Evolutionary conservation across 805 yeast species (phyloP).

Genomic region (Wickerhamiella nectarea): DNA sequence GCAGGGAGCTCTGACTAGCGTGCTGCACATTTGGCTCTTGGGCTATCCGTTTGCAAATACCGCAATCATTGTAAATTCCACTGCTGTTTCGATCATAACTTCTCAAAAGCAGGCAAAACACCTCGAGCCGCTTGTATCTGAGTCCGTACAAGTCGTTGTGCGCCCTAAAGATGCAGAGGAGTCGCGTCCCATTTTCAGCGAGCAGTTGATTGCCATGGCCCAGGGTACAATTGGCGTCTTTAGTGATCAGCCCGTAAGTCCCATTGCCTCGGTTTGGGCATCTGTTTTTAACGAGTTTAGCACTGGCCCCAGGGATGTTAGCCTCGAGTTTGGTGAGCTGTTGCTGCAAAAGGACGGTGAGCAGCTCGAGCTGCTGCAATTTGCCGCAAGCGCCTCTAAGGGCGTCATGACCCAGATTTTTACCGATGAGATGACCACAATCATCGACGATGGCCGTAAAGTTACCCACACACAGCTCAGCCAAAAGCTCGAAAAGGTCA

Average conservation of each 20-base stretch:
- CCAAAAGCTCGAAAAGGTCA: constrained; percentile 64
- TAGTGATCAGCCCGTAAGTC: constrained; percentile 67
- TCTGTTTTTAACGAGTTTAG: constrained; percentile 24
- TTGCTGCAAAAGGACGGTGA: constrained; percentile 68
- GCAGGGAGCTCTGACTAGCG: constrained; percentile 78
- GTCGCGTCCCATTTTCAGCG: constrained; percentile 50
- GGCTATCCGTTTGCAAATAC: constrained; percentile 97
- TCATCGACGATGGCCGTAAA: constrained; percentile 74
- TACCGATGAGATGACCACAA: constrained; percentile 74
- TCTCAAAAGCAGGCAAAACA: constrained; percentile 77
- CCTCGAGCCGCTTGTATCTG: constrained; percentile 42
- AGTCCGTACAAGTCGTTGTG: constrained; percentile 44
- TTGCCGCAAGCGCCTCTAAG: constrained; percentile 65
- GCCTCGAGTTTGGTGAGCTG: constrained; percentile 39
- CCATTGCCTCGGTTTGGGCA: constrained; percentile 72
- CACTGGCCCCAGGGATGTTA: constrained; percentile 33
- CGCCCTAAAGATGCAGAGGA: constrained; percentile 73
- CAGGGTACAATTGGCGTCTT: constrained; percentile 45
- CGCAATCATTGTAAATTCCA: constrained; percentile 47
- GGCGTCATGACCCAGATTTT: constrained; percentile 62
- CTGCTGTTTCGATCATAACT: constrained; percentile 52
- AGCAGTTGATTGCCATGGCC: constrained; percentile 37
- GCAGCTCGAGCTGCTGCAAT: constrained; percentile 49
- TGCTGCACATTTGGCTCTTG: constrained; percentile 77
- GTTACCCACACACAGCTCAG: constrained; percentile 60